Base-by-base conservation (phyloP, 176 grass and related monocot genomes). In the Carex parvula region DNA sequence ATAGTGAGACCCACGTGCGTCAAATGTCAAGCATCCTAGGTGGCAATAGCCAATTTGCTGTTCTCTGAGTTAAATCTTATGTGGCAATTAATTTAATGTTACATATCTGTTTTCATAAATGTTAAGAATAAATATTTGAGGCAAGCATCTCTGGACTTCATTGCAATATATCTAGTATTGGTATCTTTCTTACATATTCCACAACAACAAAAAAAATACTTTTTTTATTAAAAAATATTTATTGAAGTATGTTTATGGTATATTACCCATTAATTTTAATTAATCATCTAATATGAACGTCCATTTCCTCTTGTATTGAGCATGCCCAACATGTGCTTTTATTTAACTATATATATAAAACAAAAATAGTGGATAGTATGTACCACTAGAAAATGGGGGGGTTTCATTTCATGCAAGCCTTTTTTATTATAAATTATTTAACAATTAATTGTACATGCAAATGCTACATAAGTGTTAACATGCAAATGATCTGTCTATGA, bases 11-110 rank as follows among this genome's bases (percentile, higher is more conserved):
- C 32, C 63, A 81, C 62, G 24, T 69, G 64, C 24, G 76, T 79
- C 77, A 73, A 86, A 70, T 86, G 83, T 29, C 60, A 17, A 37
- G 20, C 85, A 70, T 37, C 60, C 61, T 57, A 57, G 48, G 60
- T 81, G 85, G 10, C 76, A 81, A 78, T 52, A 56, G 52, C 21
- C 52, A 81, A 46, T 26, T 29, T 55, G 2, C 39, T 52, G 44
- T 54, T 54, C 81, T 54, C 68, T 11, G 60, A 10, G 14, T 83
- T 41, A 26, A 68, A 68, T 83, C 46, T 83, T 54, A 30, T 68
- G 18, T 67, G 80, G 3, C 61, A 64, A 68, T 82, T 62, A 64
- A 32, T 54, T 42, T 8, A 44, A 44, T 44, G 56, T 50, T 64
- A 24, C 21, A 64, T 30, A 37, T 22, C 14, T 30, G 54, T 6